Conservation (phyloP, 768 basidiomycete species). For the Trametes gibbosa region DNA sequence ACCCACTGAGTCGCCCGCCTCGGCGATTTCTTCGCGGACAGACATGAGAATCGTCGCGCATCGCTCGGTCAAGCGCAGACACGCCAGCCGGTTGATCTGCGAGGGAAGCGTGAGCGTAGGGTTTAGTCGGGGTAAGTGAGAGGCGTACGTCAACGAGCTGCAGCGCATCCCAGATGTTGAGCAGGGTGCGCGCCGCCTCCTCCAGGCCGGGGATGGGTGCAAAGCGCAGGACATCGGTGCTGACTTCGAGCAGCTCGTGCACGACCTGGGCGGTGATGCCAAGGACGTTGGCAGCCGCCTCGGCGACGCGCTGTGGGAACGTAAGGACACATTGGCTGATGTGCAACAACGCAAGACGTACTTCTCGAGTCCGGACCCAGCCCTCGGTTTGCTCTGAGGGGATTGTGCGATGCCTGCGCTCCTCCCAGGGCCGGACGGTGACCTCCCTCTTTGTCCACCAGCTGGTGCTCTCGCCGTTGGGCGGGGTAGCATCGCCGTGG, state of each 20-base stretch:
- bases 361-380: conserved; percentile 29
- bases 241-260: conserved; percentile 44
- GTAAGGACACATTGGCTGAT: neutral
- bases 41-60: conserved; percentile 68
- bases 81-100: conserved; percentile 66
- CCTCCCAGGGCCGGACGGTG: conserved; percentile 27
- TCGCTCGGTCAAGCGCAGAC: conserved; percentile 68
- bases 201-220: conserved; percentile 57
- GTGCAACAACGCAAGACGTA: neutral
- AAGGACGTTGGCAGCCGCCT: conserved; percentile 35
- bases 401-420: conserved; percentile 24
- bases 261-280: conserved; percentile 40
- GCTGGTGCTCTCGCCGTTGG: conserved; percentile 20
- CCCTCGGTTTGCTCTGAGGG: conserved; percentile 30
- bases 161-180: conserved; percentile 65
- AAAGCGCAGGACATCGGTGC: conserved; percentile 45
- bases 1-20: conserved; percentile 52
- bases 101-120: neutral
- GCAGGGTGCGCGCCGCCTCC: conserved; percentile 47
- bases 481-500: conserved; percentile 14
- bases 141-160: conserved; percentile 57
- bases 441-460: conserved; percentile 25
- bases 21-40: conserved; percentile 57
- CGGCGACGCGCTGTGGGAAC: conserved; percentile 22
- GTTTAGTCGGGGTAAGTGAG: neutral